Base-by-base conservation (phyloP, 1,284 basidiomycete species). In the Gymnopus androsaceus region DNA sequence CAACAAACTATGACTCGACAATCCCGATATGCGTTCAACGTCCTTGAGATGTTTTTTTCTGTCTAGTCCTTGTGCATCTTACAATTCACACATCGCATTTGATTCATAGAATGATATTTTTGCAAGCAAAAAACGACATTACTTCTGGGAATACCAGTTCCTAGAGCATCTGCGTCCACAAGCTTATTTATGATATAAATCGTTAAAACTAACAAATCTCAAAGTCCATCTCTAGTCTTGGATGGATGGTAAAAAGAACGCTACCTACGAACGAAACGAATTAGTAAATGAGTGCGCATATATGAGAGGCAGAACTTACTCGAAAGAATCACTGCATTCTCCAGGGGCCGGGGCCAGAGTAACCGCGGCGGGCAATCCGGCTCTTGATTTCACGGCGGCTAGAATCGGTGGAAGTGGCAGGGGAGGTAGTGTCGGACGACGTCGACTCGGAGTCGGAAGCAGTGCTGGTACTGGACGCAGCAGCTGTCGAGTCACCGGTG, bases 121-220 rank as follows among this genome's bases (percentile, higher is more conserved):
- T 14, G 42, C 42, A 45, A 45, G 44, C 44, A 46, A 31, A 36
- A n/a, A 48, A 42, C 15, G 3, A 17, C 19, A 48, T 36, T 48
- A 36, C 46, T 34, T 36, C 33, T 14, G 30, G 33, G 15, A n/a
- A 34, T 25, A 42, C 30, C 46, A 48, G 46, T 48, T 31, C 33
- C 46, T 36, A 48, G 46, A 48, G 33, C 11, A 48, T 36, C 46
- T 48, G 46, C 25, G 25, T 42, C 41, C 23, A 42, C 41, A 42
- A 42, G 19, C 38, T 21, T n/a, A n/a, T n/a, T n/a, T n/a, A n/a
- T n/a, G n/a, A n/a, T n/a, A 34, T 34, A 34, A 34, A 34, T 8
- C 15, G 15, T 34, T 34, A 34, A 7, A 8, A 34, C 33, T 34
- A n/a, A n/a, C n/a, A n/a, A n/a, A n/a, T 5, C 28, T 25, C 19